Evolutionary conservation across 371 early-diverging fungal species (phyloP), one percentile per base, ranked within the genome.

Genomic region (Apophysomyces elegans): DNA sequence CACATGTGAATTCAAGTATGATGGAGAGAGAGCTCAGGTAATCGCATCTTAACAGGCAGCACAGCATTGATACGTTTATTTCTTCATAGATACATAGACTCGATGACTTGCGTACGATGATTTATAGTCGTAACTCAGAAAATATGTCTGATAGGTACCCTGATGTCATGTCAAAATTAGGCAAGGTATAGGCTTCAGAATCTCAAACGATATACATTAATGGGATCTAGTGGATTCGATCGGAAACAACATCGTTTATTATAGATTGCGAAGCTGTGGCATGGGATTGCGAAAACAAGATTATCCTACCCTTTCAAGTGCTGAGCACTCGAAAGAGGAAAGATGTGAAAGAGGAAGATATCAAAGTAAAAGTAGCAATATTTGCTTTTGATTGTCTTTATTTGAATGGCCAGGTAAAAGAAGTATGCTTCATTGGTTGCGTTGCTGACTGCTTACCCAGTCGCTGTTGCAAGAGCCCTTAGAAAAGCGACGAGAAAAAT

Each of bases 181-280:
- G 79, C 9, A 89, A 88, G 78, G 94, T 88, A 74, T 64, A 58
- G 13, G 0, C 7, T 2, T 12, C 6, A n/a, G 2, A 26, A 62
- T 35, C 13, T 32, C 7, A 18, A 11, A 14, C 13, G 36, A 18
- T 46, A 36, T 26, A 13, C 38, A 58, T 43, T 35, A 37, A 63
- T 37, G 21, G 26, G 38, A n/a, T 68, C 8, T 74, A 90, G 88
- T 90, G 88, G 81, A 73, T 86, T 9, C 85, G 86, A 63, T 57
- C 77, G 2, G 75, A 75, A 13, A 91, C 89, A 12, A 90, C 72
- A 11, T 90, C 94, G 9, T 99, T 97, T 83, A 97, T 99, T 38
- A 75, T 99, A 21, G 99, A 99, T 76, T 97, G 98, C 73, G 99
- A 99, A 77, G 97, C 97, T 7, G 99, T 99, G 2, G 99, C 99